Conservation (phyloP, 208 protist species). For the Leishmania turanica region DNA sequence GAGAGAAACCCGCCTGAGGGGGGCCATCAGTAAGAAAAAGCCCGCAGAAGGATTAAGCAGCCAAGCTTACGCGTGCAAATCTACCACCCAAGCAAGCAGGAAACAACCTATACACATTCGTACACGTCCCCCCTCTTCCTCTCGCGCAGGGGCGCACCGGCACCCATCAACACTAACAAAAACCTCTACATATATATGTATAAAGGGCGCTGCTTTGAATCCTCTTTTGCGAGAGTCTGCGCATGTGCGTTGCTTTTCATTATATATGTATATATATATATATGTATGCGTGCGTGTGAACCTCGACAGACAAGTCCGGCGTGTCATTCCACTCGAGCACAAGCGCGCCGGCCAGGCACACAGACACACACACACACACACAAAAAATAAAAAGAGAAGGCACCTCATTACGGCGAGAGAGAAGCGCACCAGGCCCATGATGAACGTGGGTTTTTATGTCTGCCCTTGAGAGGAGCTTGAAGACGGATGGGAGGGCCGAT, state of each 20-base stretch:
- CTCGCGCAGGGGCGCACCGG: too few species aligned
- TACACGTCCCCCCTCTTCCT: background rate
- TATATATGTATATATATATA: background rate
- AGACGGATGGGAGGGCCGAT: background rate
- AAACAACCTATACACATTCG: background rate
- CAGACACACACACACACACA: too few species aligned
- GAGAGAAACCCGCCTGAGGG: background rate
- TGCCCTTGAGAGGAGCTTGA: background rate
- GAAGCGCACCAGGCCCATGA: background rate
- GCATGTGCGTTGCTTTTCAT: background rate
- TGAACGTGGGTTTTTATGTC: background rate
- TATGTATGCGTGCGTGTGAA: background rate
- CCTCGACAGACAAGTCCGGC: background rate
- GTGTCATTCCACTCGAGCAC: background rate
- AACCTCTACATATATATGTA: background rate
- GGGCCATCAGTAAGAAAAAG: background rate
- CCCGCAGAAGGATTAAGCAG: background rate
- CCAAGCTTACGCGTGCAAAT: background rate
- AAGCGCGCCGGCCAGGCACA: background rate
- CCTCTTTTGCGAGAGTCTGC: background rate
- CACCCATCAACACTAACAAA: background rate
- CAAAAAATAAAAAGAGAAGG: background rate
- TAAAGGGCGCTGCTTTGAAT: background rate
- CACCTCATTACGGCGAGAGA: background rate
- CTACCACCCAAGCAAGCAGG: too few species aligned